Evolutionary conservation across 768 basidiomycete species (phyloP).

Genomic region (Hypholoma fasciculare): DNA sequence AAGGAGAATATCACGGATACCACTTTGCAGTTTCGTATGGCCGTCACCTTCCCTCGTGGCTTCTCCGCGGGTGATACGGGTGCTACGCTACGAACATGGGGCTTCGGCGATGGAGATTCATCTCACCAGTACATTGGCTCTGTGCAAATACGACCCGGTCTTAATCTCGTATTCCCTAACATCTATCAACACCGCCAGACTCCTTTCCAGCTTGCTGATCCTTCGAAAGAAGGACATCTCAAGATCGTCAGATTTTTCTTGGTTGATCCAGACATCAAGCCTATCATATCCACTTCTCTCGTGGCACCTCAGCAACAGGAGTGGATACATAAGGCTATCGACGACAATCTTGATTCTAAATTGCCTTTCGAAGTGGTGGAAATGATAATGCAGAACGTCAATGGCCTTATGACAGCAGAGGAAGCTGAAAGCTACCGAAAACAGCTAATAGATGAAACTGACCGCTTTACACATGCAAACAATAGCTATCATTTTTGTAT

Average conservation of each 20-base stretch:
- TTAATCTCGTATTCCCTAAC: constrained; percentile 53
- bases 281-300: constrained; percentile 39
- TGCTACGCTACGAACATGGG: constrained; percentile 51
- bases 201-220: constrained; percentile 39
- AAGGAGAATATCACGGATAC: constrained; percentile 45
- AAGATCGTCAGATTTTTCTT: constrained; percentile 47
- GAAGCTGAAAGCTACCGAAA: constrained; percentile 36
- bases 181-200: constrained; percentile 51
- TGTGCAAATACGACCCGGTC: constrained; percentile 33
- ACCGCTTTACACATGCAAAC: constrained; percentile 37
- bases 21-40: constrained; percentile 48
- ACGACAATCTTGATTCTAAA: constrained; percentile 30
- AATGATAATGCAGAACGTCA: constrained; percentile 34
- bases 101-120: constrained; percentile 42
- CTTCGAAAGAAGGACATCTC: constrained; percentile 39
- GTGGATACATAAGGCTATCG: constrained; percentile 42
- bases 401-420: constrained; percentile 36
- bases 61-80: constrained; percentile 46
- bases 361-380: constrained; percentile 47
- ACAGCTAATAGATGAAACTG: constrained; percentile 31
- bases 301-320: constrained; percentile 52
- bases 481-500: constrained; percentile 50
- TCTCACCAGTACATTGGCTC: constrained; percentile 49
- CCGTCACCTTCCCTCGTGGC: constrained; percentile 44
- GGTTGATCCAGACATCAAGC: constrained; percentile 44